A percentile compares a stretch with the other conserved stretches of the same genome.
Evolutionary conservation across 2,329 filamentous ascomycete genomes (phyloP).

Genomic region (Monosporascus ibericus): DNA sequence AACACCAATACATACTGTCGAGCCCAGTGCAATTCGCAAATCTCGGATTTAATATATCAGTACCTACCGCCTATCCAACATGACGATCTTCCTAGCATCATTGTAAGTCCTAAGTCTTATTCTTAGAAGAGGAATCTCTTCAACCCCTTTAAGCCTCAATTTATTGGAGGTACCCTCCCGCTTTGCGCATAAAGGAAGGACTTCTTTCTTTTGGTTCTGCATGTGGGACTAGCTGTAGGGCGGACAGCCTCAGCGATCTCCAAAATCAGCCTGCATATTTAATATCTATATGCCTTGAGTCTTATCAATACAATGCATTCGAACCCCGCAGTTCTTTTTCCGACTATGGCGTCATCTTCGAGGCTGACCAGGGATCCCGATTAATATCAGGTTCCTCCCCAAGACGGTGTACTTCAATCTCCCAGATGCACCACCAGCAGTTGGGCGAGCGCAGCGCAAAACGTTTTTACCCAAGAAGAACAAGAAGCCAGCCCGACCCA

Average conservation of each 20-base stretch:
- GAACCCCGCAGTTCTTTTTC: no score
- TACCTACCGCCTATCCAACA: constrained; percentile 23
- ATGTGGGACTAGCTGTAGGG: no score
- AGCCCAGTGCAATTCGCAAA: no score
- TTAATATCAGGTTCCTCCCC: constrained; percentile 76
- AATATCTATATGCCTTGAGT: no score
- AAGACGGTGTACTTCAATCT: constrained; percentile 86
- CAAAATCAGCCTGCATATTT: no score
- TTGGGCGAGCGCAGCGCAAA: constrained; percentile 26
- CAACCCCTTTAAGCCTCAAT: neutral
- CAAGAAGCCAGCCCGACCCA: constrained; percentile 20
- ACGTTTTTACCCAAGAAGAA: constrained; percentile 17
- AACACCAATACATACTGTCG: no score
- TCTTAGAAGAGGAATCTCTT: neutral
- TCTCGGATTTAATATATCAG: neutral
- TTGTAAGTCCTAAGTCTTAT: constrained; percentile 29
- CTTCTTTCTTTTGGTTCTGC: no score
- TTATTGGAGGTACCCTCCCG: no score
- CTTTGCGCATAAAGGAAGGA: no score
- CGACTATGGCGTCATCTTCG: neutral
- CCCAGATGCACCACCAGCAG: constrained; percentile 43
- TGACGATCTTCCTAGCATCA: constrained; percentile 48
- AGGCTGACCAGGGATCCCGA: constrained; percentile 4
- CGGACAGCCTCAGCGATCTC: no score
- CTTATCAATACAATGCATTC: no score